Evolutionary conservation across 305 asterid species (phyloP), one percentile per base, ranked within the genome.

Genomic region (Ruellia speciosa): DNA sequence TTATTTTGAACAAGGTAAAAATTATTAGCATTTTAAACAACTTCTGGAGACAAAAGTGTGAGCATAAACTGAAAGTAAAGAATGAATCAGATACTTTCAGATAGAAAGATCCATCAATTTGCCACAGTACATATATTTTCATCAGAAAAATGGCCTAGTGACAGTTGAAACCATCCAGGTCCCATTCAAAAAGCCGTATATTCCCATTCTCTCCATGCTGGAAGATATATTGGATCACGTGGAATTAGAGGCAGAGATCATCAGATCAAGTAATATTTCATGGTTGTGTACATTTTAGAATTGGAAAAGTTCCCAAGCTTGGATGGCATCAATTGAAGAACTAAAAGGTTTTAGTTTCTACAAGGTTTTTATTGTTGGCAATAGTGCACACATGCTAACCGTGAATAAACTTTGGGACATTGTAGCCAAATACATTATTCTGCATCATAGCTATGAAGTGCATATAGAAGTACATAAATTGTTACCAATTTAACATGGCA

Each of bases 241-340:
- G 58, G 43, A 34, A 69, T 35, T 16, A 56, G 37, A 34, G 41
- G 14, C 11, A 18, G 28, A 24, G 31, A 24, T 24, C 31, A 24
- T 24, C 31, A n/a, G 15, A 51, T 49, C 19, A 56, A 43, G 46
- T 18, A 19, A 41, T 46, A 11, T 48, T 19, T 9, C 17, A 9
- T 3, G 31, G 18, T 45, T 9, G 13, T n/a, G 49, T 35, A 49
- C 20, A 60, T 8, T 59, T 40, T 35, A 59, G 35, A 35, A 20
- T 7, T 19, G n/a, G 31, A 31, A 43, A 53, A 33, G 34, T 35
- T 63, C 7, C n/a, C 16, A n/a, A 40, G 51, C 52, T 14, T 46
- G 56, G 65, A 43, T 61, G 51, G 41, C 2, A 24, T 34, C 28
- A 31, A 17, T 39, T 18, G 13, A 52, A 58, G 45, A 62, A 56